Conservation (phyloP, 106 monocot species). For the Platanthera zijinensis region DNA sequence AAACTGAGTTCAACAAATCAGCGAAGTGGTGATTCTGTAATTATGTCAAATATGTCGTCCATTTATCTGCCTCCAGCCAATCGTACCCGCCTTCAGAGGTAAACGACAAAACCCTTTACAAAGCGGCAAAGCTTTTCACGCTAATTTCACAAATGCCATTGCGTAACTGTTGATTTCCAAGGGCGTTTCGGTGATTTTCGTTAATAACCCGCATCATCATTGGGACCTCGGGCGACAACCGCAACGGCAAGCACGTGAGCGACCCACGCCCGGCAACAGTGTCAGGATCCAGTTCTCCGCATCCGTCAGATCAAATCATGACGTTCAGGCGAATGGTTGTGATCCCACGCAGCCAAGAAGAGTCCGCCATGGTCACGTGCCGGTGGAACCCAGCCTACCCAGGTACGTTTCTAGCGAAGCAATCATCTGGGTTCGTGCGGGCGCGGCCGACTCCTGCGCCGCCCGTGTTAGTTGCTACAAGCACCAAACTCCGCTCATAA, state of each 20-base stretch:
- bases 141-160: not conserved
- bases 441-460: constrained; percentile 1
- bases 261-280: not conserved
- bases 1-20: too few relatives aligned
- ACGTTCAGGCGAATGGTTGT: not conserved
- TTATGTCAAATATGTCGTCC: not conserved
- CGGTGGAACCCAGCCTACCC: constrained; percentile 7
- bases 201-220: not conserved
- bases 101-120: not conserved
- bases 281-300: not conserved
- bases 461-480: constrained; percentile 4
- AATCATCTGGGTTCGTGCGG: constrained; percentile 11
- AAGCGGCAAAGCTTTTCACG: not conserved
- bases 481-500: not conserved
- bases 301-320: not conserved
- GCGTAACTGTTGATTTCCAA: not conserved
- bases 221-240: not conserved
- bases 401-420: not conserved
- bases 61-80: not conserved
- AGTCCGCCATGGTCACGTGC: not conserved
- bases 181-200: constrained; percentile 2
- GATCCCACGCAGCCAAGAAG: not conserved
- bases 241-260: constrained; percentile 7
- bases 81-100: not conserved
- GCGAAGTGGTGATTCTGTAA: not conserved